Conservation (phyloP, 441 rosid species). For the Populus trichocarpa region DNA sequence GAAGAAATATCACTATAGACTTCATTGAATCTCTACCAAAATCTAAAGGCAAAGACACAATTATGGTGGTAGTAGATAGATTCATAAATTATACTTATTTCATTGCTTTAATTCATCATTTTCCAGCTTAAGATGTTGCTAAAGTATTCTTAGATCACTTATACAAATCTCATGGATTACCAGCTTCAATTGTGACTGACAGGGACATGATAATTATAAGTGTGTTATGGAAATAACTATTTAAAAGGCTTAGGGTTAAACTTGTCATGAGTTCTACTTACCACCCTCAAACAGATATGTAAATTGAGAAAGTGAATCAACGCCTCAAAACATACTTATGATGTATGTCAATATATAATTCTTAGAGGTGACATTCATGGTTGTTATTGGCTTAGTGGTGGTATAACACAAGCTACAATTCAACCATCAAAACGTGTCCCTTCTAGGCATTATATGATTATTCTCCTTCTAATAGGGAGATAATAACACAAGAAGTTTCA, state of each 20-base stretch:
- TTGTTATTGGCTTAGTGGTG: background rate
- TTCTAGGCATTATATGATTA: too few species aligned
- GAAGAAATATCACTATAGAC: too few species aligned
- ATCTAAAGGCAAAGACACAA: background rate
- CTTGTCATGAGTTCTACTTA: background rate
- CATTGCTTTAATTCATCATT: background rate
- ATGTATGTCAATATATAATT: too few species aligned
- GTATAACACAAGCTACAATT: background rate
- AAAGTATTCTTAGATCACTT: background rate
- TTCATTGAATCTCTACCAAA: background rate
- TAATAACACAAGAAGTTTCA: too few species aligned
- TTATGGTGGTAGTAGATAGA: background rate
- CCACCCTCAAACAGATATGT: background rate
- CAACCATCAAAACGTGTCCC: too few species aligned
- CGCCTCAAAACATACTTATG: background rate
- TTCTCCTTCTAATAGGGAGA: too few species aligned
- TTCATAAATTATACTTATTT: background rate
- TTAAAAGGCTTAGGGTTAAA: background rate
- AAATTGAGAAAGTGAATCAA: background rate
- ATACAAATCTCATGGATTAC: background rate
- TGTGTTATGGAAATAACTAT: background rate
- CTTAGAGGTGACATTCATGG: rapidly evolving
- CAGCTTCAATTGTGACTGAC: background rate
- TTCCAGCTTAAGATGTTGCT: background rate
- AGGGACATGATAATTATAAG: background rate